A percentile compares a stretch with the other conserved stretches of the same genome.
phyloP scores from a whole-genome alignment of 495 filamentous ascomycete genomes.

The Cryomyces minteri region DNA sequence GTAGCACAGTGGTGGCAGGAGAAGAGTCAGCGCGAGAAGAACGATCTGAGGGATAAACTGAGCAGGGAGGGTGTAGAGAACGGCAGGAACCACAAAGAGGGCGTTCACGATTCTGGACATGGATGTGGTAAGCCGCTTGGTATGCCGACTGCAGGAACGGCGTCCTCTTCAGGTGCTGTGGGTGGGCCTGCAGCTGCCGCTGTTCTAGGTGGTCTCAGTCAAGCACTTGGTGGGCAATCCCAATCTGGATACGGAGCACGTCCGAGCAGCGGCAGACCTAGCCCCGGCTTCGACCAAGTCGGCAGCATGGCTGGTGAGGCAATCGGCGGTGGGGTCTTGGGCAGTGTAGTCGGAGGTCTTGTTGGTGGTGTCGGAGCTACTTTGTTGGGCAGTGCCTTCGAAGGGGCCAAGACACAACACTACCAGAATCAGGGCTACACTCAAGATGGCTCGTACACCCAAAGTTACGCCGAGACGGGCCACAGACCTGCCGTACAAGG shows the following conservation, averaged over 20 bases:
- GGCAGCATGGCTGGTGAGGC: slow-evolving; percentile 15
- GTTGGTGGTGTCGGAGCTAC: slow-evolving; percentile 20
- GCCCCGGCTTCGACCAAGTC: slow-evolving; percentile 12
- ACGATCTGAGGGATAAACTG: slow-evolving; percentile 49
- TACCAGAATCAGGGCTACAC: slow-evolving; percentile 17
- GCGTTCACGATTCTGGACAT: slow-evolving; percentile 67
- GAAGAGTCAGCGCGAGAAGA: slow-evolving; percentile 37
- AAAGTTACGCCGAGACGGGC: slow-evolving; percentile 26
- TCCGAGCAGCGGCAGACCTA: slow-evolving; percentile 3
- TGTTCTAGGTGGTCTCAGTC: slow-evolving; percentile 3
- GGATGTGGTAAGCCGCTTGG: slow-evolving; percentile 60
- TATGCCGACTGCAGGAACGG: slow-evolving; percentile 26
- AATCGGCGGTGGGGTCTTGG: slow-evolving; percentile 24
- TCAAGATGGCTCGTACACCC: slow-evolving; percentile 24
- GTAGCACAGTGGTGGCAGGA: slow-evolving; percentile 66
- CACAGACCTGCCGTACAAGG: slow-evolving; percentile 12
- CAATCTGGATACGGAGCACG: slow-evolving; percentile 2
- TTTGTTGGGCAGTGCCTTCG: slow-evolving; percentile 16
- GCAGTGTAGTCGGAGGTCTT: slow-evolving; percentile 26
- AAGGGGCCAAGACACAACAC: slow-evolving; percentile 25
- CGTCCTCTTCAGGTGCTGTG: slow-evolving; percentile 22
- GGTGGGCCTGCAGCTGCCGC: slow-evolving; percentile 7
- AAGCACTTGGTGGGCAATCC: slow-evolving; percentile 1
- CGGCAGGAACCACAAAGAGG: slow-evolving; percentile 69
- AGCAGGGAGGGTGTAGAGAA: slow-evolving; percentile 55